phyloP scores from a whole-genome alignment of 805 yeast species.

The Candida insectalens region DNA sequence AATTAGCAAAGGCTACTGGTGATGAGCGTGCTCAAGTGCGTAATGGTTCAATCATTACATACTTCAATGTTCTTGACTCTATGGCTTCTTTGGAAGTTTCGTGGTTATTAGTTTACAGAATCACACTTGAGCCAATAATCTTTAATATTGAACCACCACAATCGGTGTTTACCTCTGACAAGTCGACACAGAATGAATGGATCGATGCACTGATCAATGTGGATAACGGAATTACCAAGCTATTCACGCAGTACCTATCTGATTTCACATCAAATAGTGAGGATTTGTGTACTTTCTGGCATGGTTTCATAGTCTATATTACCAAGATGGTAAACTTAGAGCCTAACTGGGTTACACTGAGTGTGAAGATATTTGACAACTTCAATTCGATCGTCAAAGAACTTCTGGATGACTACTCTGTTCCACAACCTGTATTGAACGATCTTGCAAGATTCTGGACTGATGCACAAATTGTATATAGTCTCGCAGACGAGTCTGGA shows the following conservation, averaged over 20 bases:
- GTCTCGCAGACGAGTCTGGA: slow-evolving; percentile 23
- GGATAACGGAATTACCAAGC: slow-evolving; percentile 53
- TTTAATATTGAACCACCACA: no score
- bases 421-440: slow-evolving; percentile 26
- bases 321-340: slow-evolving; percentile 29
- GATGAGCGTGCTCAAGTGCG: slow-evolving; percentile 73
- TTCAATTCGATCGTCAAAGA: slow-evolving; percentile 36
- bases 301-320: slow-evolving; percentile 40
- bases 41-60: slow-evolving; percentile 84
- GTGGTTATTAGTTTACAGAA: slow-evolving; percentile 61
- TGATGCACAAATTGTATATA: slow-evolving; percentile 33
- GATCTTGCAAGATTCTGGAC: slow-evolving; percentile 44
- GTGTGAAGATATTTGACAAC: slow-evolving; percentile 45
- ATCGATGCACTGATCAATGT: slow-evolving; percentile 55
- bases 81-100: slow-evolving; percentile 48
- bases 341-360: slow-evolving; percentile 37
- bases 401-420: slow-evolving; percentile 12
- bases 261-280: slow-evolving; percentile 20
- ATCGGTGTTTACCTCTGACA: neutral
- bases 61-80: slow-evolving; percentile 71
- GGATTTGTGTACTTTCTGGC: slow-evolving; percentile 37
- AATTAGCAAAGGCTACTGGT: slow-evolving; percentile 50
- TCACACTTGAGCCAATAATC: slow-evolving; percentile 48
- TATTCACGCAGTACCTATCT: slow-evolving; percentile 45
- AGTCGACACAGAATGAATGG: slow-evolving; percentile 36